Base-by-base conservation (phyloP, 495 filamentous ascomycete genomes). In the Neurospora sp. region DNA sequence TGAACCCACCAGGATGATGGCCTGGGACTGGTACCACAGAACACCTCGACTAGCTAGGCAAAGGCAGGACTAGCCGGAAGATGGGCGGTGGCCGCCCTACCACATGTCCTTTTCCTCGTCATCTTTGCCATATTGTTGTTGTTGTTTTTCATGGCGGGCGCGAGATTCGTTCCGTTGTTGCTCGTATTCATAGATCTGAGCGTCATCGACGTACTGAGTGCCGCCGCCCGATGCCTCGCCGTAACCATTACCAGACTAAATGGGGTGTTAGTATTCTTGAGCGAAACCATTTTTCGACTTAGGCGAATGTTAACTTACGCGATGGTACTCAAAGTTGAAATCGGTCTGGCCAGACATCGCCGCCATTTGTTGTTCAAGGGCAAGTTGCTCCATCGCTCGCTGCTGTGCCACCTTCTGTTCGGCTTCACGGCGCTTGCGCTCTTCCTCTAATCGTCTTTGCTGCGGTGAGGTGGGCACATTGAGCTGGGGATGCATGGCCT, bases 401-500 rank as follows among this genome's bases (percentile, higher is more conserved):
- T 82, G 81, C 70, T 89, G 84, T 74, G 87, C 78, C 46, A 69
- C 75, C 75, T 85, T 86, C 54, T 77, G 77, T 78, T 86, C 87
- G 75, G 93, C 90, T 62, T 94, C 90, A 71, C 88, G 85, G 42
- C 87, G 84, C 75, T 91, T 90, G 12, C 89, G 86, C 76, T 92
- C 87, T 78, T 90, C 85, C 72, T 89, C 85, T 40, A 85, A 84
- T 71, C 89, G 84, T 82, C 90, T 88, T 73, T 88, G 88, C 75
- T 90, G 86, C 62, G 88, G 87, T 46, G 89, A 88, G 72, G 89
- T 86, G 66, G 92, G 91, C 69, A 94, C 89, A 77, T 94, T 90
- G 76, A 97, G 90, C 75, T 94, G 92, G 39, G 96, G 96, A 79
- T 98, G 96, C 91, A 98, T 97, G 75, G 96, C 93, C 83, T 99